Percentiles rank a stretch among this genome's conserved stretches.
These are phyloP conservation scores for Castanea crenata DNA, from an alignment of 306 rosid genomes.

Conservation along the genomic window DNA sequence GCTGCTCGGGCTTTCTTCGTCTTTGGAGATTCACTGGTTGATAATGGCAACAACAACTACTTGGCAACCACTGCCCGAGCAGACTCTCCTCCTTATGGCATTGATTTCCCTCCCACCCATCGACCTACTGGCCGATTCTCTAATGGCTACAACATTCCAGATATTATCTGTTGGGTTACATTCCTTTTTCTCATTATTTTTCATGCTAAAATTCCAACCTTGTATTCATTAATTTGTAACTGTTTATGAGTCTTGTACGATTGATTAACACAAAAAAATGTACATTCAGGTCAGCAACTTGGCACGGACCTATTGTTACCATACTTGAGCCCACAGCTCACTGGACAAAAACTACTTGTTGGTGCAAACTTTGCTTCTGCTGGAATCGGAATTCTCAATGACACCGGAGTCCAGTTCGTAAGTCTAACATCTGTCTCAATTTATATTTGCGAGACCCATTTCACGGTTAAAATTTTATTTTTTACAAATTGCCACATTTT, in stretches of 20 bases:
- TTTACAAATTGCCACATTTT: too few species aligned
- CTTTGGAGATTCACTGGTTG: conserved; percentile 91
- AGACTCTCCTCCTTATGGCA: conserved; percentile 75
- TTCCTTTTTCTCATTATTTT: background rate
- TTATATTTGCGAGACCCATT: background rate
- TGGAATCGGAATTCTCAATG: conserved; percentile 88
- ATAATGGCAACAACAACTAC: conserved; percentile 83
- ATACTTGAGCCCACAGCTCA: conserved; percentile 62
- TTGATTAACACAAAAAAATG: background rate
- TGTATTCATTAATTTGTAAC: background rate
- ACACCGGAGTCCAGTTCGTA: conserved; percentile 86
- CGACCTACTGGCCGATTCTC: conserved; percentile 91
- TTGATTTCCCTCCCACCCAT: conserved; percentile 74
- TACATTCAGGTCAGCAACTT: conserved; percentile 46
- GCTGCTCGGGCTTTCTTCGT: conserved; percentile 71
- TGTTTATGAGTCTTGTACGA: background rate
- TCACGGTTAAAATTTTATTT: too few species aligned
- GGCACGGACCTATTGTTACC: conserved; percentile 70
- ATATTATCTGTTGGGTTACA: conserved; percentile 49
- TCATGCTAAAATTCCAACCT: background rate
- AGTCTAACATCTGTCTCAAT: background rate
- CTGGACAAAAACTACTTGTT: conserved; percentile 52
- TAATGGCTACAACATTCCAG: conserved; percentile 88
- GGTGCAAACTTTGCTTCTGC: conserved; percentile 97
- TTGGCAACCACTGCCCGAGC: conserved; percentile 86